Base-by-base conservation (phyloP, 176 grass and related monocot species). In the Carex kokanica region DNA sequence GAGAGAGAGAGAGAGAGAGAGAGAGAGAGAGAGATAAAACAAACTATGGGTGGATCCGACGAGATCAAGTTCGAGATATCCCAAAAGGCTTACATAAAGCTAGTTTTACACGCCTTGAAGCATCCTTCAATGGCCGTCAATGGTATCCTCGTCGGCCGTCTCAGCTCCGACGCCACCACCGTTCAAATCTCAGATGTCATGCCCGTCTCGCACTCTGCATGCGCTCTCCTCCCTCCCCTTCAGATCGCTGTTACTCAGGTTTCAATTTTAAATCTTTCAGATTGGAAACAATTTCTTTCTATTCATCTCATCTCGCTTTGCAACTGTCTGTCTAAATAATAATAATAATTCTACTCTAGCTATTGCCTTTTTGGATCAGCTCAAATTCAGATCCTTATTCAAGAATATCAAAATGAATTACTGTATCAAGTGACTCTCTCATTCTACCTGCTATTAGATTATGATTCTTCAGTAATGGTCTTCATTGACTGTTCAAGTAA, bases 71-170 rank as follows among this genome's bases (percentile, higher is more conserved):
- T 95, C 88, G 97, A 99, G 88, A 34, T 99, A 29, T 86, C 89
- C 17, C 97, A 99, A 85, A 88, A 78, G 73, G 93, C 97, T 66
- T 95, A 99, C 86, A 47, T 96, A 3, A 99, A 99, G 89, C 91
- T 99, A 17, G 86, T 88, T 31, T 85, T 99, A 68, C 97, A 99
- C 91, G 97, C 93, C 6, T 89, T 95, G 38, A 99, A 99, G 86
- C 89, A 99, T 79, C 89, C 79, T 0, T 78, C 91, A 11, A 81
- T 89, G 13, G 74, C 93, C 85, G 97, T 95, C 85, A 95, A 95
- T 79, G 97, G 97, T 52, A 90, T 99, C 83, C 97, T 99, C 60
- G 57, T 99, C 60, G 97, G 97, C 38, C 85, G 85, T 25, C 85
- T 99, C 51, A 45, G 80, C 73, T 53, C 87, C 51, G 70, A 87